Evolutionary conservation across 768 basidiomycete genomes (phyloP).

Genomic region (Psilocybe tampanensis): DNA sequence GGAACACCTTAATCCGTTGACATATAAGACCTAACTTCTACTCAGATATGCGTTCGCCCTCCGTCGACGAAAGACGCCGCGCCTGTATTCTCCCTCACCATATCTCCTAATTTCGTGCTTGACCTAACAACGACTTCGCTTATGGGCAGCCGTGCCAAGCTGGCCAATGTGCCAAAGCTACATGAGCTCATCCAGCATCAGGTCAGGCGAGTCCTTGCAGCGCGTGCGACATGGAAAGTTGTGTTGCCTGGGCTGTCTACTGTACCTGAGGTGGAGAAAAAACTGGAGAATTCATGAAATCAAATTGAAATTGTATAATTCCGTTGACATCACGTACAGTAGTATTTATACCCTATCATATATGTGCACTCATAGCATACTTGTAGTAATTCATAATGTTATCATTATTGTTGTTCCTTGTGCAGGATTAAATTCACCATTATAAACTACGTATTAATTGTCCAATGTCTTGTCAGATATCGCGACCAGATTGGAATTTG

Average conservation of each 20-base stretch:
- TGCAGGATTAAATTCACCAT: background rate
- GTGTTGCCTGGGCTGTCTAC: conserved; percentile 64
- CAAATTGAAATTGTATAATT: background rate
- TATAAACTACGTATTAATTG: too few relatives aligned
- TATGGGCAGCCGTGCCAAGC: conserved; percentile 95
- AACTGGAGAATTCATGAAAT: background rate
- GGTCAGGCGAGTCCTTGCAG: conserved; percentile 64
- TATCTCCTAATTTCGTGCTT: conserved; percentile 86
- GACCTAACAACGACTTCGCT: conserved; percentile 88
- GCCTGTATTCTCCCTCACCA: conserved; percentile 67
- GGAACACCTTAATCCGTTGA: conserved; percentile 20
- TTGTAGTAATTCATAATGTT: conserved; percentile 1
- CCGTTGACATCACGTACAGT: background rate
- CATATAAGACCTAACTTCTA: background rate
- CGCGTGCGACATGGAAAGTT: conserved; percentile 67
- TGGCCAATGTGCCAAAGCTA: conserved; percentile 95
- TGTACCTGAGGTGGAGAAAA: conserved; percentile 24
- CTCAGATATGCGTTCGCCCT: conserved; percentile 65
- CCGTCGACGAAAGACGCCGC: conserved; percentile 55
- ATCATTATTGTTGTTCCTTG: background rate
- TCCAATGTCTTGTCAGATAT: too few relatives aligned
- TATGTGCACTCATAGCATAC: background rate
- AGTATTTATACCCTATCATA: background rate
- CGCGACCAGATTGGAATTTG: too few relatives aligned
- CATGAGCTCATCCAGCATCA: conserved; percentile 93